These are phyloP conservation scores for Gnomoniopsis sp. DNA, from an alignment of 2,329 filamentous ascomycete species.

Conservation along the genomic window DNA sequence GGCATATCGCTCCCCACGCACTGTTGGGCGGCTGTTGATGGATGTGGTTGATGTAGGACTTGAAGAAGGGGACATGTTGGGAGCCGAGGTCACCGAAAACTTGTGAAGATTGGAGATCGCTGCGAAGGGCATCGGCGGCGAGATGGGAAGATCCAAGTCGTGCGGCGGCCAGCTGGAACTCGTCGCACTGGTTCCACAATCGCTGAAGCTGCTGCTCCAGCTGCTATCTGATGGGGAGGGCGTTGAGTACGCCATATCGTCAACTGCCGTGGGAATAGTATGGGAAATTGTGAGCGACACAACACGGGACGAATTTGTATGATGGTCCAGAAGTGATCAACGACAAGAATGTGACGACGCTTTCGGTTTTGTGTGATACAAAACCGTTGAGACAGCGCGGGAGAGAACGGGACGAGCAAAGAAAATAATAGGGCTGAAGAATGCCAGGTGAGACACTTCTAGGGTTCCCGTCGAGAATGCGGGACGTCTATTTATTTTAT, in stretches of 20 bases:
- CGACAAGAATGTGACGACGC: neutral
- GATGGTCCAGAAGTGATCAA: neutral
- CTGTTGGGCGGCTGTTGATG: too few relatives aligned
- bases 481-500: constrained; percentile 5
- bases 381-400: neutral
- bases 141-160: neutral
- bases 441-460: constrained; percentile 3
- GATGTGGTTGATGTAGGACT: neutral
- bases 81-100: neutral
- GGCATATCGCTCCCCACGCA: constrained; percentile 12
- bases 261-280: neutral
- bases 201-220: constrained; percentile 7
- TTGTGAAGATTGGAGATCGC: neutral
- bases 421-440: neutral
- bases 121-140: neutral
- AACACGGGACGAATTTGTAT: neutral
- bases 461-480: neutral
- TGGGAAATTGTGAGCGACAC: neutral
- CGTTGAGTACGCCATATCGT: constrained; percentile 1
- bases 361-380: neutral
- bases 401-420: neutral
- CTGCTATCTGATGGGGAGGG: constrained; percentile 10
- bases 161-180: neutral
- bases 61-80: neutral
- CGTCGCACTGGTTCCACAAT: constrained; percentile 1